These are phyloP conservation scores for Zalaria obscura DNA, from an alignment of 2,329 filamentous ascomycete species.

Conservation along the genomic window DNA sequence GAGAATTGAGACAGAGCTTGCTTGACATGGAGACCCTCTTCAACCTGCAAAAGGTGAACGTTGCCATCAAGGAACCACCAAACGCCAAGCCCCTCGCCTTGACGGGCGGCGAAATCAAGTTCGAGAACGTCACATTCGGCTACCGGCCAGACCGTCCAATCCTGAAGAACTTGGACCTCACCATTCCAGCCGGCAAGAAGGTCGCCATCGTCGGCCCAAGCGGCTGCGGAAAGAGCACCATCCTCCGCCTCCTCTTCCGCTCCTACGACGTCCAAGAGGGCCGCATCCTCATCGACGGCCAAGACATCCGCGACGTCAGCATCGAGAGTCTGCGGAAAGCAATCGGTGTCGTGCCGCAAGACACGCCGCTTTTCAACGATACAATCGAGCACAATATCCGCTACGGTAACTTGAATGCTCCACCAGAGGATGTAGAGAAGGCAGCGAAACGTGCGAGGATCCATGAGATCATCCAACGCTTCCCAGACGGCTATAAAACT, in stretches of 20 bases:
- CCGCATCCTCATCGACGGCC: slow-evolving; percentile 79
- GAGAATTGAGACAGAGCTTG: slow-evolving; percentile 84
- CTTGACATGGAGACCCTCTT: slow-evolving; percentile 98
- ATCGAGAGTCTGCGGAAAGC: slow-evolving; percentile 69
- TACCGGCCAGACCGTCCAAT: slow-evolving; percentile 83
- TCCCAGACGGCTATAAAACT: slow-evolving; percentile 80
- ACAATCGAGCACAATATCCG: slow-evolving; percentile 91
- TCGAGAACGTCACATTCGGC: slow-evolving; percentile 89
- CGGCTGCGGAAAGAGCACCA: slow-evolving; percentile 91
- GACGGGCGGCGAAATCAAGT: slow-evolving; percentile 74
- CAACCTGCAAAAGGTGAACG: slow-evolving; percentile 91
- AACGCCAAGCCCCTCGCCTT: slow-evolving; percentile 61
- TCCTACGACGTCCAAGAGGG: slow-evolving; percentile 84
- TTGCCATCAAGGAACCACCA: slow-evolving; percentile 64
- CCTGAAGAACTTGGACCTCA: slow-evolving; percentile 68
- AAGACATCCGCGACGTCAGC: slow-evolving; percentile 73
- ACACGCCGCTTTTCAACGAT: slow-evolving; percentile 94
- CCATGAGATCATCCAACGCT: slow-evolving; percentile 63
- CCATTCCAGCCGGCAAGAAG: slow-evolving; percentile 90
- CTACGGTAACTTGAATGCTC: slow-evolving; percentile 72
- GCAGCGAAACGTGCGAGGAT: slow-evolving; percentile 75
- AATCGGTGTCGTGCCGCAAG: slow-evolving; percentile 93
- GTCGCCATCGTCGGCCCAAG: slow-evolving; percentile 90
- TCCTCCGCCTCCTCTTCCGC: slow-evolving; percentile 80
- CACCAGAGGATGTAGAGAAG: slow-evolving; percentile 55